Conservation (phyloP, 2,329 filamentous ascomycete species). For the Cladosporium sp. region DNA sequence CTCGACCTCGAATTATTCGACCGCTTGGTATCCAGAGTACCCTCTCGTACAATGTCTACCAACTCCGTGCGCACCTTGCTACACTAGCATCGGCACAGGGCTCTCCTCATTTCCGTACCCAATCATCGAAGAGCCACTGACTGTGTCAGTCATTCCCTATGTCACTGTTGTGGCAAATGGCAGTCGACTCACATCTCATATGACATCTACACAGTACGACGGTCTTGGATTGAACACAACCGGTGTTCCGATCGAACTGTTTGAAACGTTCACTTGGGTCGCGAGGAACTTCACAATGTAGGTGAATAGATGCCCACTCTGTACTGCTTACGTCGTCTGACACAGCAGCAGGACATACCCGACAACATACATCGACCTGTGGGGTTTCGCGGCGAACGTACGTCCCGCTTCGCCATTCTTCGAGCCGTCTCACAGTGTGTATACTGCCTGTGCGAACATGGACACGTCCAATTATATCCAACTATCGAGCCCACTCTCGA, state of each 20-base stretch:
- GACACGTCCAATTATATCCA: neutral
- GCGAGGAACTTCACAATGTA: neutral
- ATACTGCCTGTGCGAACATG: too few species aligned
- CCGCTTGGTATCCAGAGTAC: neutral
- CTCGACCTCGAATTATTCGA: neutral
- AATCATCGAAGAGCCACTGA: neutral
- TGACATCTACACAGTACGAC: neutral
- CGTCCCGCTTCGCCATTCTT: neutral
- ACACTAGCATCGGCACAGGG: neutral
- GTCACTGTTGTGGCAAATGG: neutral
- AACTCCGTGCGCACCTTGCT: neutral
- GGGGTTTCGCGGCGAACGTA: neutral
- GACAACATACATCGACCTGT: neutral
- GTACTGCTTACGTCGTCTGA: neutral
- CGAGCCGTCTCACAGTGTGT: too few species aligned
- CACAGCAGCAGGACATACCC: neutral
- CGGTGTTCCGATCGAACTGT: neutral
- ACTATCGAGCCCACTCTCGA: neutral
- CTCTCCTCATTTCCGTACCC: neutral
- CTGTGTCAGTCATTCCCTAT: neutral
- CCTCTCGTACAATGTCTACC: neutral
- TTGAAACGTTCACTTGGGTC: neutral
- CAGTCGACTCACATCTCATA: neutral
- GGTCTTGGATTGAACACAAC: neutral
- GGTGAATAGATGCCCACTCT: too few species aligned